Percentiles rank a stretch among this genome's conserved stretches.
phyloP scores from a whole-genome alignment of 1,284 basidiomycete species.

The Irpex sp. region DNA sequence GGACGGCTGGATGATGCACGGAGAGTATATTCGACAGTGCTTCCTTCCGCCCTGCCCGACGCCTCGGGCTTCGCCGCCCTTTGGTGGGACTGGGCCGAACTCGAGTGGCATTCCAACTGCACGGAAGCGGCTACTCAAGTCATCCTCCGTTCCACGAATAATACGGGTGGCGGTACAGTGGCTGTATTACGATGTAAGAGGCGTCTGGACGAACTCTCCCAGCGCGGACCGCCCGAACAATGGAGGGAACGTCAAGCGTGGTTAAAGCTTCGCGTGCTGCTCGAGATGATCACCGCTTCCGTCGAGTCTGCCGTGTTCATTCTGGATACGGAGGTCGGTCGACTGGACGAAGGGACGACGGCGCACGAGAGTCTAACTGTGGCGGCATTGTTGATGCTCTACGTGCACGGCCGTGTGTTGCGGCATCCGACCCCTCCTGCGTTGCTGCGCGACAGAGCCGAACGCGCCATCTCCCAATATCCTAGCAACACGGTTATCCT shows the following conservation, averaged over 20 bases:
- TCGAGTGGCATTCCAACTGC: conserved; percentile 76
- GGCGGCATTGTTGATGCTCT: conserved; percentile 56
- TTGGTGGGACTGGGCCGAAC: conserved; percentile 88
- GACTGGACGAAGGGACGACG: conserved; percentile 24
- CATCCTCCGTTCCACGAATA: conserved; percentile 49
- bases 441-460: conserved; percentile 56
- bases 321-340: conserved; percentile 35
- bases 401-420: conserved; percentile 54
- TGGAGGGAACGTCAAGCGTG: conserved; percentile 61
- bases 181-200: conserved; percentile 57
- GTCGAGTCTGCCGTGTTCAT: conserved; percentile 41
- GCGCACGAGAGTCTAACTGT: conserved; percentile 60
- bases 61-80: conserved; percentile 43
- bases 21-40: conserved; percentile 75
- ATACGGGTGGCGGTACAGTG: conserved; percentile 49
- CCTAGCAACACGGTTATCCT: conserved; percentile 73
- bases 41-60: conserved; percentile 34
- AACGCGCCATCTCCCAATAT: conserved; percentile 53
- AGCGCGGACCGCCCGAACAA: conserved; percentile 23
- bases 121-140: conserved; percentile 48
- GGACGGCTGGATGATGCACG: conserved; percentile 72
- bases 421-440: conserved; percentile 56
- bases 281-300: conserved; percentile 56
- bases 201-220: conserved; percentile 45
- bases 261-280: conserved; percentile 58